A percentile compares a stretch with the other conserved stretches of the same genome.
These are phyloP conservation scores for Friedmanniomyces endolithicus DNA, from an alignment of 495 filamentous ascomycete genomes.

Conservation along the genomic window DNA sequence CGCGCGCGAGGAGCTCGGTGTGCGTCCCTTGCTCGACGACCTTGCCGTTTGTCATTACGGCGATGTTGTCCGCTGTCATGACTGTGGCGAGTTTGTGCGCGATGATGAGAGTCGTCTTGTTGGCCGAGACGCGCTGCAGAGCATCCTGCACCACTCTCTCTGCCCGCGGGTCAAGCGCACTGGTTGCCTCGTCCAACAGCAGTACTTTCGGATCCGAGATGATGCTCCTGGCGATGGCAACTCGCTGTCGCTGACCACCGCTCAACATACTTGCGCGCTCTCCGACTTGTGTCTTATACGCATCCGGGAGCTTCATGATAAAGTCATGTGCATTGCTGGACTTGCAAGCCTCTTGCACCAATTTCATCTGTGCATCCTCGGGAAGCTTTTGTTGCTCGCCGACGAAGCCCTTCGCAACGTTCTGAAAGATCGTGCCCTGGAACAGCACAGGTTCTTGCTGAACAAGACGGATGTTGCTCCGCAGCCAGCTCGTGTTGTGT, in stretches of 20 bases:
- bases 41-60: constrained; percentile 20
- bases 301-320: constrained; percentile 21
- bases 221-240: constrained; percentile 27
- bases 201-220: constrained; percentile 22
- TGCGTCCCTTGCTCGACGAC: constrained; percentile 26
- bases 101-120: constrained; percentile 24
- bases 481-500: constrained; percentile 19
- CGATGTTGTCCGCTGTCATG: constrained; percentile 24
- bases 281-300: constrained; percentile 25
- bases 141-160: constrained; percentile 24
- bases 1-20: constrained; percentile 16
- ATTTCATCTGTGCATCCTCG: constrained; percentile 14
- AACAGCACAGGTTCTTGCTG: constrained; percentile 25
- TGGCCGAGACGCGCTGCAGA: constrained; percentile 15
- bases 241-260: constrained; percentile 24
- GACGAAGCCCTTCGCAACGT: constrained; percentile 20
- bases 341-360: constrained; percentile 21
- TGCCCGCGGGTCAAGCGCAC: constrained; percentile 22
- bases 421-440: constrained; percentile 19
- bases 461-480: constrained; percentile 19
- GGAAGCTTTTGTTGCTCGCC: constrained; percentile 12
- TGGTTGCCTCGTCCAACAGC: constrained; percentile 27
- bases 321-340: constrained; percentile 21
- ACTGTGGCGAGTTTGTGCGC: constrained; percentile 27
- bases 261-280: constrained; percentile 18